phyloP scores from a whole-genome alignment of 2,329 filamentous ascomycete genomes.

The Penicillium sp. region DNA sequence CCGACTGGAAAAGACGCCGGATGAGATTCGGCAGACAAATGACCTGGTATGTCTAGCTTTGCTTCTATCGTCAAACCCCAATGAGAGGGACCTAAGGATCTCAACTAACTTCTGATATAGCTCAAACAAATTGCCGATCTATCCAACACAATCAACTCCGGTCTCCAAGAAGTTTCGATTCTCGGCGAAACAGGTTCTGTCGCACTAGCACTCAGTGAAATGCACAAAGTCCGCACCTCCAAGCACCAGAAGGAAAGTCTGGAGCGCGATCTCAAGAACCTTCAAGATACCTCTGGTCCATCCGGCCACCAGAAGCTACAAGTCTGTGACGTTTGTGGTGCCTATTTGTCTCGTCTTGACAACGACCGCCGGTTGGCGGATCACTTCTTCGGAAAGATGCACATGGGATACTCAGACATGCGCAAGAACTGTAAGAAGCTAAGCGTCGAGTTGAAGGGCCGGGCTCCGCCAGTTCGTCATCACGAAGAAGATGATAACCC shows the following conservation, averaged over 20 bases:
- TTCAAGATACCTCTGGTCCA: conserved; percentile 85
- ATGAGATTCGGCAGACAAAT: conserved; percentile 94
- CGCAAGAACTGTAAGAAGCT: conserved; percentile 83
- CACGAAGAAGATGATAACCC: conserved; percentile 49
- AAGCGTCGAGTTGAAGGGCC: conserved; percentile 72
- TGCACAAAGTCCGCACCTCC: conserved; percentile 72
- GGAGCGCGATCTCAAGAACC: conserved; percentile 78
- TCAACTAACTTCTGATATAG: conserved; percentile 24
- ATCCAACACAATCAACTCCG: conserved; percentile 65
- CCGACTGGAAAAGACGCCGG: conserved; percentile 88
- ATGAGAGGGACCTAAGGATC: no score
- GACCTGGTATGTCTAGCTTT: conserved; percentile 49
- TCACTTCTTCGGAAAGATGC: conserved; percentile 99
- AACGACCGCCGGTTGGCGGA: conserved; percentile 90
- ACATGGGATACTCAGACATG: conserved; percentile 96
- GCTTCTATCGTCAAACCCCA: background rate
- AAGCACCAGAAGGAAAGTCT: conserved; percentile 72
- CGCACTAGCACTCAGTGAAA: conserved; percentile 72
- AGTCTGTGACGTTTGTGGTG: conserved; percentile 96
- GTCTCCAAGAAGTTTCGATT: conserved; percentile 75
- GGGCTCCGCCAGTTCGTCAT: conserved; percentile 52
- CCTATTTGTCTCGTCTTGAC: conserved; percentile 82
- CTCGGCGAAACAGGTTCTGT: conserved; percentile 75
- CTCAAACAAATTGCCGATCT: conserved; percentile 81
- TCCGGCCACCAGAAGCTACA: conserved; percentile 95